These are phyloP conservation scores for Hordeum pubiflorum DNA, from an alignment of 202 grass and related monocot genomes.

Conservation along the genomic window DNA sequence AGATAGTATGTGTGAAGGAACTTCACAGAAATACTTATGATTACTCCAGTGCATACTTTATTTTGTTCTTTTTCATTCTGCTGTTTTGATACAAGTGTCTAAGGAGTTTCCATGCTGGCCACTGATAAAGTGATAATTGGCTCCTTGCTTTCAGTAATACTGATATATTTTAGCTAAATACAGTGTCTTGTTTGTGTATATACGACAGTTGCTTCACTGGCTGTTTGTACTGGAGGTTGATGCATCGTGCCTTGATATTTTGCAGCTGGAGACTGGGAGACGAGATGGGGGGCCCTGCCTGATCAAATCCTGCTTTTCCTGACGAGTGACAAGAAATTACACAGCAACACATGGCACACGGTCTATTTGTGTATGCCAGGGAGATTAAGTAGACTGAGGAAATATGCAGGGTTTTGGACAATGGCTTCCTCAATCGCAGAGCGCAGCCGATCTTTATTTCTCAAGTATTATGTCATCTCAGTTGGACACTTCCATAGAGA, in stretches of 20 bases:
- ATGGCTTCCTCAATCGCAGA: constrained; percentile 32
- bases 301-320: constrained; percentile 6
- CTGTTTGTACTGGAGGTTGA: background rate
- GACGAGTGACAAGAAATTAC: background rate
- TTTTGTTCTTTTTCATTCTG: constrained; percentile 1
- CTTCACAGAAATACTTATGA: background rate
- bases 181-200: background rate
- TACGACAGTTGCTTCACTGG: constrained; percentile 2
- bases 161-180: background rate
- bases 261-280: constrained; percentile 15
- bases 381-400: constrained; percentile 17
- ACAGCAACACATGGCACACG: background rate
- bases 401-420: constrained; percentile 34
- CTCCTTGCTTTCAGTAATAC: background rate
- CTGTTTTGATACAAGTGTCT: background rate
- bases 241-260: background rate
- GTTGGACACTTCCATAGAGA: constrained; percentile 3
- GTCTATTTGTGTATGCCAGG: background rate
- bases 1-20: background rate
- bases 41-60: background rate
- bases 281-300: background rate
- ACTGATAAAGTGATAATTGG: background rate
- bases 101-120: background rate
- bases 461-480: constrained; percentile 16
- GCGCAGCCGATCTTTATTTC: constrained; percentile 20